Percentiles rank a stretch among this genome's conserved stretches.
phyloP scores from a whole-genome alignment of 2,329 filamentous ascomycete species.

The Colletotrichum lupini region DNA sequence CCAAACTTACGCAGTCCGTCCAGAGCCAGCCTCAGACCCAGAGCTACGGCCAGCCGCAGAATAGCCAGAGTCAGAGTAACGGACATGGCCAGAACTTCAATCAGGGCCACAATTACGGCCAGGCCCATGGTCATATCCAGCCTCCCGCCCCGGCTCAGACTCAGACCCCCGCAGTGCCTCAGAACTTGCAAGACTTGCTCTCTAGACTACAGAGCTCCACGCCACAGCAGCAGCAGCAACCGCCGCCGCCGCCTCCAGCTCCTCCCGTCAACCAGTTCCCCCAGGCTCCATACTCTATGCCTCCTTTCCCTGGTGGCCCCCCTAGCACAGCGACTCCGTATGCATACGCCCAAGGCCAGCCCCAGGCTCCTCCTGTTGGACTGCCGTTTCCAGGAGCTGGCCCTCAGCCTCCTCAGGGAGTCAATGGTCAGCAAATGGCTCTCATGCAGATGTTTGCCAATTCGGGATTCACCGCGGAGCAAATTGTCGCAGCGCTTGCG shows the following conservation, averaged over 20 bases:
- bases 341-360: slow-evolving; percentile 54
- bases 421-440: slow-evolving; percentile 71
- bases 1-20: slow-evolving; percentile 61
- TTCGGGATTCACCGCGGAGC: slow-evolving; percentile 81
- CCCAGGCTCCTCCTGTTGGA: slow-evolving; percentile 3
- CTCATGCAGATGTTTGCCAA: slow-evolving; percentile 80
- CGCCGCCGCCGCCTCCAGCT: neutral
- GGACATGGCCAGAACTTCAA: neutral
- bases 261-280: neutral
- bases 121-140: slow-evolving; percentile 39
- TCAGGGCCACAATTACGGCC: slow-evolving; percentile 37
- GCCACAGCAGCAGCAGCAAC: slow-evolving; percentile 15
- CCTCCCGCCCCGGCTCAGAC: slow-evolving; percentile 5
- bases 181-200: slow-evolving; percentile 5
- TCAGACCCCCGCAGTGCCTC: neutral
- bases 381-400: slow-evolving; percentile 44
- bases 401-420: slow-evolving; percentile 29
- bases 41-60: neutral
- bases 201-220: slow-evolving; percentile 20
- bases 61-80: slow-evolving; percentile 39
- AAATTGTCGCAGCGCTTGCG: slow-evolving; percentile 73
- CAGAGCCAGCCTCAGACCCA: slow-evolving; percentile 43
- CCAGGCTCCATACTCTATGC: slow-evolving; percentile 15
- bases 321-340: slow-evolving; percentile 64
- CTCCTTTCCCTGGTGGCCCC: slow-evolving; percentile 55